Base-by-base conservation (phyloP, 495 filamentous ascomycete species). In the Chaetomium cochliodes region DNA sequence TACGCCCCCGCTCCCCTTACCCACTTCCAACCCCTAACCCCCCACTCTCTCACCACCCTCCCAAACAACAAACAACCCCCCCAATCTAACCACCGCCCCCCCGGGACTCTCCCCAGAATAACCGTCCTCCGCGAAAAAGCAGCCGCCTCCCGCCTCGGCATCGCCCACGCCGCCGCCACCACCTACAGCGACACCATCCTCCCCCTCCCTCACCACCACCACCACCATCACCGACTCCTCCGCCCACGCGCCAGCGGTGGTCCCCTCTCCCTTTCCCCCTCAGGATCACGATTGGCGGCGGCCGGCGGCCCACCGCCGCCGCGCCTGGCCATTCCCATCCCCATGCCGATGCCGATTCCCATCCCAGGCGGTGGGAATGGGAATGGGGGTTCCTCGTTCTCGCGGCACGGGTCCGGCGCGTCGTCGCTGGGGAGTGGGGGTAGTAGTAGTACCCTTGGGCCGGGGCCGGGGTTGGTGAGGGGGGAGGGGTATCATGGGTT, bases 41-140 rank as follows among this genome's bases (percentile, higher is more conserved):
- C 30, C 25, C 20, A 11, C 13, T 9, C 25, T 60, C 28, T 49
- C 60, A 16, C 28, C 56, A 11, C 33, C 33, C 33, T 11, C 33
- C 5, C 33, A 37, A 37, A 1, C 8, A 50, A 23, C 23, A 51
- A 25, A 0, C 22, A 12, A 2, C 20, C 15, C 44, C 6, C 18
- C 57, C 20, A 59, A 20, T 12, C 22, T n/a, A 25, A 28, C 46
- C 39, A 16, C 30, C 18, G n/a, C n/a, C n/a, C n/a, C n/a, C n/a
- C n/a, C n/a, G n/a, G n/a, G n/a, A n/a, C 22, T 18, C 51, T n/a
- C 25, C 4, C 42, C 23, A 77, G 75, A 62, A 66, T 82, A 41
- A 62, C 69, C 23, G 60, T 73, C 50, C 68, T 80, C 51, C 79
- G 80, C 59, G 76, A 80, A 62, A 76, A 80, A 67, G 80, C 76